phyloP scores from a whole-genome alignment of 768 basidiomycete species.

The Royoungia palumana region DNA sequence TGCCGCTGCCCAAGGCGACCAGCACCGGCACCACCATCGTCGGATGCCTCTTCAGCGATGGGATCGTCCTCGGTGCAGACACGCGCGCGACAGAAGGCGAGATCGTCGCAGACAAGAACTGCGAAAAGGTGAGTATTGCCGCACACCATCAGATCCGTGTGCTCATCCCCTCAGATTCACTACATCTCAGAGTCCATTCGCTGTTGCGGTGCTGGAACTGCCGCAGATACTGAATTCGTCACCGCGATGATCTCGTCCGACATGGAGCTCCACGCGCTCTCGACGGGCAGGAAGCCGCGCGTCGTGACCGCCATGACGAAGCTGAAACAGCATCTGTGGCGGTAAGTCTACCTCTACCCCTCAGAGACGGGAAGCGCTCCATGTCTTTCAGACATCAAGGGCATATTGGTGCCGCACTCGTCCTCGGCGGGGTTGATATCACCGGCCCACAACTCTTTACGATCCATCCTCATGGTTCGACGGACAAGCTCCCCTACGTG shows the following conservation, averaged over 20 bases:
- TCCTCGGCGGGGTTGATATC: constrained; percentile 93
- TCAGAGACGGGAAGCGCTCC: not conserved
- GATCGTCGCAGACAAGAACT: constrained; percentile 99
- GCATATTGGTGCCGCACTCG: constrained; percentile 90
- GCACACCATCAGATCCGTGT: not conserved
- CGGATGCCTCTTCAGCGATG: constrained; percentile 89
- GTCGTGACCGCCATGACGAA: constrained; percentile 99
- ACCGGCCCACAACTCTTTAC: constrained; percentile 96
- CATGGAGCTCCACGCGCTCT: constrained; percentile 88
- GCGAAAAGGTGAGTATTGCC: constrained; percentile 78
- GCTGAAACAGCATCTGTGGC: constrained; percentile 94
- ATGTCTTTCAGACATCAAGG: constrained; percentile 72
- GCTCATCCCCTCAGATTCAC: constrained; percentile 67
- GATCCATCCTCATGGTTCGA: constrained; percentile 93
- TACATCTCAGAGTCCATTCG: constrained; percentile 93
- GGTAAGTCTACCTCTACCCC: constrained; percentile 42
- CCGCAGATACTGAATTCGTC: constrained; percentile 96
- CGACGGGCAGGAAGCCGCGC: constrained; percentile 86
- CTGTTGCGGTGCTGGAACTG: constrained; percentile 98
- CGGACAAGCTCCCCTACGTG: constrained; percentile 97
- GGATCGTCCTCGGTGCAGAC: constrained; percentile 93
- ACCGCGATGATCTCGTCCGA: constrained; percentile 95
- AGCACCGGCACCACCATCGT: constrained; percentile 98
- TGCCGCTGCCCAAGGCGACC: constrained; percentile 77
- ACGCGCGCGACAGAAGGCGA: constrained; percentile 92